Percentiles rank a stretch among this genome's conserved stretches.
phyloP scores from a whole-genome alignment of 768 basidiomycete genomes.

The Astraeus odoratus region DNA sequence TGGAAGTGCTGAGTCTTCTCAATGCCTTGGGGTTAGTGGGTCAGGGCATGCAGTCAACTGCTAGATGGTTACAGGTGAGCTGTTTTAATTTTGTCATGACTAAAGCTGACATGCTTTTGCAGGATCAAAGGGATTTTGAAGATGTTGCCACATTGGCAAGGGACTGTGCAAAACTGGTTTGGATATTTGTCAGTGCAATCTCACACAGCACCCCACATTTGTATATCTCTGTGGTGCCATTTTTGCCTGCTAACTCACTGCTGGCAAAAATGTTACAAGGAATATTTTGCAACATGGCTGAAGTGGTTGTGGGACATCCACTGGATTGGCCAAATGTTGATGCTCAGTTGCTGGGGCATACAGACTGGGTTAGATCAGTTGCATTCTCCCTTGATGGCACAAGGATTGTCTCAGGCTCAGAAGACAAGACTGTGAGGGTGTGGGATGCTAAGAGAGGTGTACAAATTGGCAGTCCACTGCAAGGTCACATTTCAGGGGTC shows the following conservation, averaged over 20 bases:
- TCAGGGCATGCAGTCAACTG: background rate
- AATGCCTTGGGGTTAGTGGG: too few relatives aligned
- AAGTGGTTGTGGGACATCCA: background rate
- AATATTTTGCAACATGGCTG: background rate
- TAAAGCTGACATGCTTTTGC: background rate
- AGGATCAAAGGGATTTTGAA: background rate
- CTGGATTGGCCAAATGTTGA: background rate
- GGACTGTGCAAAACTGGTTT: slow-evolving; percentile 10
- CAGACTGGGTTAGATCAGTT: background rate
- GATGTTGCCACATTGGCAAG: background rate
- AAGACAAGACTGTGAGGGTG: background rate
- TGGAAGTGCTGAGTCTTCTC: slow-evolving; percentile 3
- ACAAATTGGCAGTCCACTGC: background rate
- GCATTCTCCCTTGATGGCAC: slow-evolving; percentile 1
- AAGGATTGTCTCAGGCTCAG: background rate
- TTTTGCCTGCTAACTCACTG: slow-evolving; percentile 19
- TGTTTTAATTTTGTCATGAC: background rate
- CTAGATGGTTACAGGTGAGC: slow-evolving; percentile 1
- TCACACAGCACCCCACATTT: slow-evolving; percentile 17
- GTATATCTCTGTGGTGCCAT: slow-evolving; percentile 21
- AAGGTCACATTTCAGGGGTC: background rate
- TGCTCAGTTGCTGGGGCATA: background rate
- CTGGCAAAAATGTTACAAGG: slow-evolving; percentile 3
- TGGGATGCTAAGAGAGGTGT: background rate
- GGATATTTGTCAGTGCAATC: slow-evolving; percentile 9